Conservation (phyloP, 306 rosid species). For the Vachellia pachyceras region DNA sequence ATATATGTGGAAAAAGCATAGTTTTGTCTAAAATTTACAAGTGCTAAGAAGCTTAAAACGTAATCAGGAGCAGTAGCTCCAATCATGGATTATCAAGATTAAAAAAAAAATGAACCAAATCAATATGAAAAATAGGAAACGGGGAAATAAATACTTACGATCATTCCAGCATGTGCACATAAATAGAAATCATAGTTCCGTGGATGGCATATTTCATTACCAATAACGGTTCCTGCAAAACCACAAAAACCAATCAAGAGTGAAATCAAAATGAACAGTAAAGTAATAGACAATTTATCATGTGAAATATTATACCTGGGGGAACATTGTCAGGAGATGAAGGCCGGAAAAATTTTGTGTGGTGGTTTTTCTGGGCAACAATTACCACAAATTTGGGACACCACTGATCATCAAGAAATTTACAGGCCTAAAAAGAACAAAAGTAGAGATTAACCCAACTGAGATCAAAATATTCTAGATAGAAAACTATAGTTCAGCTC, state of each 20-base stretch:
- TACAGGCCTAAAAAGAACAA: conserved; percentile 64
- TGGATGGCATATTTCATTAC: conserved; percentile 88
- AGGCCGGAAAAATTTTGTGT: conserved; percentile 84
- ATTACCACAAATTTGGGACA: conserved; percentile 81
- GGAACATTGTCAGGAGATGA: conserved; percentile 84
- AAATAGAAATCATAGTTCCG: conserved; percentile 84
- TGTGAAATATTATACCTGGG: conserved; percentile 54
- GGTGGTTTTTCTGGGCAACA: conserved; percentile 93
- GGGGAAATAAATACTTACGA: conserved; percentile 53
- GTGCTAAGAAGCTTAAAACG: not conserved
- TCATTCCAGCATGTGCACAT: conserved; percentile 99
- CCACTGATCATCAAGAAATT: conserved; percentile 85
- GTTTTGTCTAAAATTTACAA: not conserved
- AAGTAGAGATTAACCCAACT: not conserved
- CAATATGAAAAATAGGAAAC: not conserved
- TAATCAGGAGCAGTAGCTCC: not conserved
- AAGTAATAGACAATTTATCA: not conserved
- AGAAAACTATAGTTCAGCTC: not conserved
- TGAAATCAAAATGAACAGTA: not conserved
- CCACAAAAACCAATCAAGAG: not conserved
- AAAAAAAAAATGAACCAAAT: conserved; percentile 1
- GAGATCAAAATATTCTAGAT: not conserved
- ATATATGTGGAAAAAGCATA: not conserved
- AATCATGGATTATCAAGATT: not conserved
- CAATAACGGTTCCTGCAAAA: conserved; percentile 83